Percentiles rank a stretch among this genome's conserved stretches.
Evolutionary conservation across 1,284 basidiomycete genomes (phyloP).

Genomic region (Heterobasidion occidentale): DNA sequence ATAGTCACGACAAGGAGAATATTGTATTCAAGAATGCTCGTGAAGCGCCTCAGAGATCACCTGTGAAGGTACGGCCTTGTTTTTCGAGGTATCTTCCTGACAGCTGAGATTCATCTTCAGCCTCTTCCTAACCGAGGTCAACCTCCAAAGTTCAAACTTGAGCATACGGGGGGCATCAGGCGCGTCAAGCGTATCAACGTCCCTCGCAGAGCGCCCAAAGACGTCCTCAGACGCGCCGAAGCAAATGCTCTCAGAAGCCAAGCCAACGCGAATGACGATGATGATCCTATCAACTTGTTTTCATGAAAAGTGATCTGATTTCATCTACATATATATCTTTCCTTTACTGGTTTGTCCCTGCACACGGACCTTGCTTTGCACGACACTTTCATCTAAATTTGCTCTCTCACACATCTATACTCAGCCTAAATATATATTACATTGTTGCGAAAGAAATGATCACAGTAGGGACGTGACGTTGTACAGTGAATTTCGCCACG

Average conservation of each 20-base stretch:
- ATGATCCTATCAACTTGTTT: neutral
- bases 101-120: neutral
- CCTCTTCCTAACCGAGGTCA: neutral
- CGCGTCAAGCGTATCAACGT: neutral
- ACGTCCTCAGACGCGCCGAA: conserved; percentile 23
- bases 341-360: too few relatives aligned
- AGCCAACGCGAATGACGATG: neutral
- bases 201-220: conserved; percentile 18
- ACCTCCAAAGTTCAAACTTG: neutral
- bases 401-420: too few relatives aligned
- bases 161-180: neutral
- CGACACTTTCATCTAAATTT: too few relatives aligned
- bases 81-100: neutral
- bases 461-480: too few relatives aligned
- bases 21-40: neutral
- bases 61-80: neutral
- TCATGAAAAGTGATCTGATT: neutral
- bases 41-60: neutral
- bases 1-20: neutral
- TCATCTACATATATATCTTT: neutral
- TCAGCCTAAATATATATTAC: too few relatives aligned
- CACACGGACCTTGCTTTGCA: too few relatives aligned
- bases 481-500: too few relatives aligned
- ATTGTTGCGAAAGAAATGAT: too few relatives aligned
- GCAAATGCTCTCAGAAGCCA: conserved; percentile 8